Base-by-base conservation (phyloP, 1,284 basidiomycete genomes). In the Leccinum glutinopallens region DNA sequence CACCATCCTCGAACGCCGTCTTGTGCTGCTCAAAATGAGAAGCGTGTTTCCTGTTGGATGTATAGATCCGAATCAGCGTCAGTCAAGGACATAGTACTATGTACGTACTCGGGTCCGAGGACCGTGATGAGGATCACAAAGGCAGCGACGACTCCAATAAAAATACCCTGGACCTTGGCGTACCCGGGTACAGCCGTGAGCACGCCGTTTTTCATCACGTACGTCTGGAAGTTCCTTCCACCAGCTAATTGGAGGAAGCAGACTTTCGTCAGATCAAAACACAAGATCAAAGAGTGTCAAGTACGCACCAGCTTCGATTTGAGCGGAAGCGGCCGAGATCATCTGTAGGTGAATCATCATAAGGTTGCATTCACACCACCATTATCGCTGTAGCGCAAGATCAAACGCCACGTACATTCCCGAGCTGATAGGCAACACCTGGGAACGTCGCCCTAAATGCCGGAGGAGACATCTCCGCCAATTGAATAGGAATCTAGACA, bases 401-500 rank as follows among this genome's bases (percentile, higher is more conserved):
- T 35, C 5, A 49, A 43, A 51, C 4, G 41, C 12, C 4, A 77
- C 80, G 25, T 65, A 84, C 80, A 74, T 92, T 92, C 64, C 92
- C 90, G 53, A 94, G 74, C 73, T 97, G 96, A 79, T 97, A 98
- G 0, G 92, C 90, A 0, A 97, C 86, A 68, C 96, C 96, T 22
- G 92, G 91, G 83, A 97, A 98, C 0, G 93, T 92, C 8, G 95
- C 94, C 62, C 96, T 85, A 85, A 97, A 98, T 0, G 94, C 94
- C 0, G 95, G 89, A 0, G 96, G 94, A 0, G 93, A 91, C 78
- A 96, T 89, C 78, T 98, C 97, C 3, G 90, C 85, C n/a, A 97
- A 82, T 75, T 92, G 89, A 71, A 95, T 93, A 2, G 93, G 93
- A 69, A 94, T 90, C 81, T 90, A 51, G 49, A 51, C 4, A 22